Conservation (phyloP, 768 basidiomycete genomes). For the Fomitopsis pulvina region DNA sequence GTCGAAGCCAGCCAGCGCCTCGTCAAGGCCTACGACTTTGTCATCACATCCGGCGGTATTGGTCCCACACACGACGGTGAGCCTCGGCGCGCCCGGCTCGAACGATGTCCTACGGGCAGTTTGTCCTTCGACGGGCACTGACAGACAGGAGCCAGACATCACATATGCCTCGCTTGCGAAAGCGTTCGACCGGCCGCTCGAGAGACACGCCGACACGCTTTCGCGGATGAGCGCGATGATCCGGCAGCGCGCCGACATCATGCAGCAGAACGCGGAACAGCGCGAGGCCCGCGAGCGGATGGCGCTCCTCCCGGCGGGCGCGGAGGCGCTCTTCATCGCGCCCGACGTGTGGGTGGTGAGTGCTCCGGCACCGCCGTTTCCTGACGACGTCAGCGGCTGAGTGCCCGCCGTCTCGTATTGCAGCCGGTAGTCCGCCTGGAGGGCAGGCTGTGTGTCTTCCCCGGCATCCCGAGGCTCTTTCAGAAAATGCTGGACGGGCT, state of each 20-base stretch:
- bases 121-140: not conserved
- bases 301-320: constrained; percentile 79
- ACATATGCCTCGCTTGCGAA: constrained; percentile 85
- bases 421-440: constrained; percentile 83
- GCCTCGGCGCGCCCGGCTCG: constrained; percentile 11
- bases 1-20: constrained; percentile 81
- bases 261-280: constrained; percentile 68
- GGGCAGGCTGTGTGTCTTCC: constrained; percentile 86
- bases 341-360: constrained; percentile 83
- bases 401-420: not conserved
- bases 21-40: constrained; percentile 79
- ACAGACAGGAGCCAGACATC: constrained; percentile 52
- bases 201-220: constrained; percentile 74
- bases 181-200: constrained; percentile 68
- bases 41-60: constrained; percentile 87
- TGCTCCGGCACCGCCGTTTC: constrained; percentile 5
- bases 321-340: constrained; percentile 75
- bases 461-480: constrained; percentile 85
- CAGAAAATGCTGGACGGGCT: constrained; percentile 73
- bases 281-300: constrained; percentile 73
- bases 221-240: constrained; percentile 60
- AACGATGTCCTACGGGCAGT: not conserved
- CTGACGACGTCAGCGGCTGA: no score
- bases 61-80: constrained; percentile 87
- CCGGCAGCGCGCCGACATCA: constrained; percentile 47